Conservation (phyloP, 495 filamentous ascomycete genomes). For the Neurospora cerealis region DNA sequence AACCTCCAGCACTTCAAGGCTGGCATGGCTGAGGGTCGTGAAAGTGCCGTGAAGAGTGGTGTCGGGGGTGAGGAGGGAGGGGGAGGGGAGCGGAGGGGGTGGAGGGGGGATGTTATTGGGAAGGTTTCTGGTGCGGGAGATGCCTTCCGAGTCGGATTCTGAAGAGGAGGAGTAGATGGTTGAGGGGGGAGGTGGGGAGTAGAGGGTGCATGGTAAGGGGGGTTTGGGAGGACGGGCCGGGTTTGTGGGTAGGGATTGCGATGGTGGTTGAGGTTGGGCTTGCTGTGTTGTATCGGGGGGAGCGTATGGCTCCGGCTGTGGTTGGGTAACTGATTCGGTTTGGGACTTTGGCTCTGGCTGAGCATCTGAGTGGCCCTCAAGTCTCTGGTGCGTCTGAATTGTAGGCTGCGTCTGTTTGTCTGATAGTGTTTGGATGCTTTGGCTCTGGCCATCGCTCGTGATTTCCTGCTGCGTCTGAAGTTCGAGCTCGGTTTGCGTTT, state of each 20-base stretch:
- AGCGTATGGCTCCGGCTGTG: too few species aligned
- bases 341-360: too few species aligned
- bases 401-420: too few species aligned
- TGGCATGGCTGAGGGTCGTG: slow-evolving; percentile 8
- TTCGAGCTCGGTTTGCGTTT: background rate
- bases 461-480: background rate
- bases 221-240: background rate
- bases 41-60: slow-evolving; percentile 1
- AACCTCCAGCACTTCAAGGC: background rate
- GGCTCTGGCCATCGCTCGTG: background rate
- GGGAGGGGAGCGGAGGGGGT: background rate
- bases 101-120: background rate
- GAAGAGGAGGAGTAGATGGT: background rate
- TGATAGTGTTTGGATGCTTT: background rate
- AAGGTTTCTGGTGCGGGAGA: background rate
- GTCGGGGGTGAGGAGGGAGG: background rate
- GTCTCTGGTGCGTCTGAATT: too few species aligned
- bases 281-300: too few species aligned
- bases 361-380: too few species aligned
- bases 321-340: too few species aligned
- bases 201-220: background rate
- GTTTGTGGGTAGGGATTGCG: too few species aligned
- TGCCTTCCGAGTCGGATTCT: background rate
- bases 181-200: background rate
- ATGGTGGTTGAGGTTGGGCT: too few species aligned